These are phyloP conservation scores for Sclerotinia spermophila DNA, from an alignment of 2,329 filamentous ascomycete genomes.

Conservation along the genomic window DNA sequence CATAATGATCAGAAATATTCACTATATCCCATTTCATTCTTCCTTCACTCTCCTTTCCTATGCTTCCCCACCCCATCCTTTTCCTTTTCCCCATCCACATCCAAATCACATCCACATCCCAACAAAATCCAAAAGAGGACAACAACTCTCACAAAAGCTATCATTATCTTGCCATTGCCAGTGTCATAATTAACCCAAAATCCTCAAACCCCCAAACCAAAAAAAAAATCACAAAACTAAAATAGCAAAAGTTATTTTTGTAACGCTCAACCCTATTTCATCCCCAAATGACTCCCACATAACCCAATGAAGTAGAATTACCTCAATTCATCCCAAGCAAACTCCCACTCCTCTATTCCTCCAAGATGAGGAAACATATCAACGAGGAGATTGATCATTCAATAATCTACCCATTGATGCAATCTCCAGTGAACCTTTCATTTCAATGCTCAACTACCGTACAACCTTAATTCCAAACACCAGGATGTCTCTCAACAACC, in stretches of 20 bases:
- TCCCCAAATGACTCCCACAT: not conserved
- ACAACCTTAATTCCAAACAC: not conserved
- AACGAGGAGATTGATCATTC: not conserved
- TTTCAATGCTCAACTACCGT: not conserved
- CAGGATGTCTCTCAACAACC: not conserved
- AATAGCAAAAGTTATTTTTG: not conserved
- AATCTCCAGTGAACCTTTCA: not conserved
- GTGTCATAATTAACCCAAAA: not conserved
- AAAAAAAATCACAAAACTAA: not conserved
- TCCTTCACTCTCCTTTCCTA: not conserved
- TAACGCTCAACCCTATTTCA: not conserved
- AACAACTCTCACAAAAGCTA: not conserved
- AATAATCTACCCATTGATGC: not conserved
- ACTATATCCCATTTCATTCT: not conserved
- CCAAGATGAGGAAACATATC: not conserved
- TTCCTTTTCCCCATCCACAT: not conserved
- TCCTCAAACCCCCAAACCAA: not conserved
- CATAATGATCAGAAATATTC: not conserved
- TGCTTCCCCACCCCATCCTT: too few species aligned
- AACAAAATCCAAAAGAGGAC: conserved; percentile 1
- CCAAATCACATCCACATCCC: not conserved
- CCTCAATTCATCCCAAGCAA: not conserved
- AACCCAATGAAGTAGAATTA: not conserved
- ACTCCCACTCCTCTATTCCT: not conserved
- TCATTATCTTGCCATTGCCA: conserved; percentile 1